Base-by-base conservation (phyloP, 139 green algal species). In the Choricystis sp. region DNA sequence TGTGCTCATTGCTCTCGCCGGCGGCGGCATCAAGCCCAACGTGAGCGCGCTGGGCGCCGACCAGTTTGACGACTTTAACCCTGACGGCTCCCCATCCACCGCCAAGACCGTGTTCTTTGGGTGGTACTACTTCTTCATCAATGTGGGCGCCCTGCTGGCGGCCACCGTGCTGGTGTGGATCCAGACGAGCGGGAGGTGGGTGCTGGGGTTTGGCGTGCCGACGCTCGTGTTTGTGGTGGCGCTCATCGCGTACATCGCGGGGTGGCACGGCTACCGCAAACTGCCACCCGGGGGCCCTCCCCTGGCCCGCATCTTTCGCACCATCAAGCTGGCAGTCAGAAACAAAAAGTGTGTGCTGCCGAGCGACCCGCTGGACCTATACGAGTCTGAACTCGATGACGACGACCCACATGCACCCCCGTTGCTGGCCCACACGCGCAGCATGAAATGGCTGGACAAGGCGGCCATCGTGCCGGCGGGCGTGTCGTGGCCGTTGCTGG, bases 101-200 rank as follows among this genome's bases (percentile, higher is more conserved):
- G 88, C 94, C 76, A 94, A 94, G 77, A 78, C 85, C 64, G 81
- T 65, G 40, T 96, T 97, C 77, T 96, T 97, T 76, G 95, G 95
- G 74, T 94, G 80, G 72, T 98, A 97, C 74, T 98, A 98, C 78
- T 85, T 98, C 61, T 84, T 84, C 62, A 92, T 98, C 74, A 98
- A 98, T 72, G 66, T 94, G 3, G 92, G 92, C 56, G 84, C 76
- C 21, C 71, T 96, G 26, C 76, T 94, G 57, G 86, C 86, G 2
- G 82, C 81, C 56, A 94, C 86, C 9, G 9, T 52, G 24, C 70
- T 81, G 29, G 68, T 81, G 21, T 81, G 69, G 73, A 31, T 76
- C 23, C 40, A 83, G 70, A 81, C 92, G 65, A 72, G 74, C 56
- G 66, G 89, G 22, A 78, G 62, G 40, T 95, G 88, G 88, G 85